These are phyloP conservation scores for Neonectria punicea DNA, from an alignment of 2,329 filamentous ascomycete species.

Conservation along the genomic window DNA sequence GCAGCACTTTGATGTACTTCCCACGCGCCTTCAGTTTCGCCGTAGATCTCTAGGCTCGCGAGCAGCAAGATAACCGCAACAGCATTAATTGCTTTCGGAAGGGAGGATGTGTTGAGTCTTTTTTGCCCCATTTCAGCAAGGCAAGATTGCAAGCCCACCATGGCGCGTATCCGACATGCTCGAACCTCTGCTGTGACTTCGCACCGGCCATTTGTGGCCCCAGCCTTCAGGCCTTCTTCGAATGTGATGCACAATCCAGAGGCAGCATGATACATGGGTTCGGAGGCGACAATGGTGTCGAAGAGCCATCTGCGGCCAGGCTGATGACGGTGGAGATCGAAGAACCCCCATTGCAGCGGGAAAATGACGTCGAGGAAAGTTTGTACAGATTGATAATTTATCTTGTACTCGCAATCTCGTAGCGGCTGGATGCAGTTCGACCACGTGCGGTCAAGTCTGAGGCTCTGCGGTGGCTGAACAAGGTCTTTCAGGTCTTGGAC, in stretches of 20 bases:
- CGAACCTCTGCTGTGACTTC: slow-evolving; percentile 17
- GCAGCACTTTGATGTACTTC: slow-evolving; percentile 15
- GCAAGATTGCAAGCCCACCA: slow-evolving; percentile 12
- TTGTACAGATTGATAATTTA: slow-evolving; percentile 15
- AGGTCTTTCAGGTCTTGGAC: slow-evolving; percentile 11
- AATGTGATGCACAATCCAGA: slow-evolving; percentile 17
- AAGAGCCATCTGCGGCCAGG: slow-evolving; percentile 20
- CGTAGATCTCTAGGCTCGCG: slow-evolving; percentile 17
- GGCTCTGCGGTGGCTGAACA: neutral
- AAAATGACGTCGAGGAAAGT: slow-evolving; percentile 22
- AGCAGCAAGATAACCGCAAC: slow-evolving; percentile 15
- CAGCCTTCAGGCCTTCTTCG: slow-evolving; percentile 5
- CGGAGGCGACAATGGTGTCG: slow-evolving; percentile 17
- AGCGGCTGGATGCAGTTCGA: slow-evolving; percentile 14
- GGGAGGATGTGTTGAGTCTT: neutral
- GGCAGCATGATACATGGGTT: slow-evolving; percentile 21
- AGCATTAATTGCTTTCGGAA: slow-evolving; percentile 9
- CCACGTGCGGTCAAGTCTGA: slow-evolving; percentile 17
- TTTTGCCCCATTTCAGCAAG: slow-evolving; percentile 10
- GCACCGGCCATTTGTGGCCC: slow-evolving; percentile 14
- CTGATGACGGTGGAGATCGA: slow-evolving; percentile 1
- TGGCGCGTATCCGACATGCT: slow-evolving; percentile 8
- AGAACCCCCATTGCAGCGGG: slow-evolving; percentile 22
- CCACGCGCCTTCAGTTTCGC: slow-evolving; percentile 23
- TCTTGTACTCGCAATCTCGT: slow-evolving; percentile 13